phyloP scores from a whole-genome alignment of 1,139 yeast genomes.

The Yamadazyma epiphylla region DNA sequence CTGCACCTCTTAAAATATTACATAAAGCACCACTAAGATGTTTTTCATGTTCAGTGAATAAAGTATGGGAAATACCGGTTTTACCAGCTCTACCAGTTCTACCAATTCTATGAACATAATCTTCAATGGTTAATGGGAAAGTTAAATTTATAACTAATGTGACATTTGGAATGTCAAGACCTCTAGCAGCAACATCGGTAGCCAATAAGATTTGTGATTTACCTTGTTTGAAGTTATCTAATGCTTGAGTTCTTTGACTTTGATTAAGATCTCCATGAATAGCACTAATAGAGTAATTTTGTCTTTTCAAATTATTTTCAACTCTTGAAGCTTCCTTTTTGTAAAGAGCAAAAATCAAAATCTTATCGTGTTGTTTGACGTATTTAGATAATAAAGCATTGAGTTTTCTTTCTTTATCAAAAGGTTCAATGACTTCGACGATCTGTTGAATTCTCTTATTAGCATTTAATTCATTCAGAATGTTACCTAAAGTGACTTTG shows the following conservation, averaged over 20 bases:
- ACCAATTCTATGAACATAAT: constrained; percentile 89
- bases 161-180: constrained; percentile 86
- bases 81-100: constrained; percentile 98
- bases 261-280: constrained; percentile 95
- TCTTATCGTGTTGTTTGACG: constrained; percentile 67
- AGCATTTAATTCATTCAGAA: constrained; percentile 85
- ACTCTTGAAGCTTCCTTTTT: constrained; percentile 95
- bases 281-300: constrained; percentile 82
- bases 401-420: constrained; percentile 73
- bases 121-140: constrained; percentile 84
- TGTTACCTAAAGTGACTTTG: constrained; percentile 87
- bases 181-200: constrained; percentile 99
- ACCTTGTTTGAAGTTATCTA: constrained; percentile 82
- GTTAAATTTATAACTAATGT: constrained; percentile 87
- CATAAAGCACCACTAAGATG: constrained; percentile 94
- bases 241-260: constrained; percentile 85
- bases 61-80: constrained; percentile 89
- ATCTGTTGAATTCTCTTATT: constrained; percentile 89
- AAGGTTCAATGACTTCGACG: constrained; percentile 89
- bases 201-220: constrained; percentile 76
- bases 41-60: constrained; percentile 95
- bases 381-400: constrained; percentile 71
- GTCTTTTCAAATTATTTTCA: constrained; percentile 68
- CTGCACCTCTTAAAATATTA: constrained; percentile 89
- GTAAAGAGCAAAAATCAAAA: constrained; percentile 88